Base-by-base conservation (phyloP, 2,329 filamentous ascomycete genomes). In the Penicillium sp. region DNA sequence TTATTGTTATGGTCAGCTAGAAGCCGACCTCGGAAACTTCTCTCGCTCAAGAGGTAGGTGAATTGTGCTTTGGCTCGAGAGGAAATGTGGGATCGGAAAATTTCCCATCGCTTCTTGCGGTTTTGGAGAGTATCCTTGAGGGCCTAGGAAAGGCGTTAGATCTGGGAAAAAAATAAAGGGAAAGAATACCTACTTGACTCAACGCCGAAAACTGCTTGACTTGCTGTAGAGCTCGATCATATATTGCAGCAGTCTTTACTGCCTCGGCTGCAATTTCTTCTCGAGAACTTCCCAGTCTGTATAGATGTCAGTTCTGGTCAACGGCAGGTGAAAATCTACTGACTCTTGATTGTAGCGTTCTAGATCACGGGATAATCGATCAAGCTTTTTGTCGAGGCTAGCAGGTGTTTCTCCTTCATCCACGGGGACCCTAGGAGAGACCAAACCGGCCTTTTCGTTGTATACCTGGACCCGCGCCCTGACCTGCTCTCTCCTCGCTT, bases 1-100 rank as follows among this genome's bases (percentile, higher is more conserved):
- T 86, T 86, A n/a, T 77, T 69, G 41, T 77, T 74, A 71, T 97
- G 92, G 62, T 95, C 84, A 35, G 95, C 80, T 18, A 84, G 75
- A 49, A 99, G 80, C 55, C 81, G 82, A 49, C 93, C 93, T 37
- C 90, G 83, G 72, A 95, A 99, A 18, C 87, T 86, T 62, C 93
- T 84, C 71, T 97, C 91, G 63, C 85, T 89, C 50, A 99, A 81
- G 12, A 97, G 80, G 64, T 93, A 95, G 44, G 82, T 86, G 71
- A 99, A 99, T 53, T 88, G 89, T 45, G 87, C 85, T 41, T 89
- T 85, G 38, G 93, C 88, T 47, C 87, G 83, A n/a, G 86, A 82
- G 31, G 90, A 92, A 62, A 99, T 96, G 59, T 84, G 82, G 22
- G 84, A 80, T 61, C 92, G 87, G 70, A 99, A 97, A 42, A 80